These are phyloP conservation scores for Oryza punctata DNA, from an alignment of 176 grass and related monocot genomes.

Conservation along the genomic window DNA sequence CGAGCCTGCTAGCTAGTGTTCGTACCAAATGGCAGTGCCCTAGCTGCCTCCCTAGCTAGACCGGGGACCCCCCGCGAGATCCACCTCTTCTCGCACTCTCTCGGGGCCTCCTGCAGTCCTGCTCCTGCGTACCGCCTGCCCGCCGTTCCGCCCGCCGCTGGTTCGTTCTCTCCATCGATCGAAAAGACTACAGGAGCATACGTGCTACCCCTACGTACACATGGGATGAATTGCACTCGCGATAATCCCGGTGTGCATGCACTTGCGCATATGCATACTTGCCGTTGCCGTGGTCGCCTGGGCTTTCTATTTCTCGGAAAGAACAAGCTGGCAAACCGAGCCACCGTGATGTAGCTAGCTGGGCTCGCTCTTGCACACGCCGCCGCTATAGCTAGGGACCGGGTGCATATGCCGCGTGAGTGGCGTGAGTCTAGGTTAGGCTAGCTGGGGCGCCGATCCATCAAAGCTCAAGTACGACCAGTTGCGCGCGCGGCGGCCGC, in stretches of 20 bases:
- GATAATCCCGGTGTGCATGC: background rate
- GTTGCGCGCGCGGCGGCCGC: background rate
- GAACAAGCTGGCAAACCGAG: background rate
- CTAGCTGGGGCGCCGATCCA: background rate
- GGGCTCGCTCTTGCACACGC: too few species aligned
- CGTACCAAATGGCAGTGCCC: slow-evolving; percentile 17
- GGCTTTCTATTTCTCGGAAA: slow-evolving; percentile 36
- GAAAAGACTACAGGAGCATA: background rate
- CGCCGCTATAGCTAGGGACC: background rate
- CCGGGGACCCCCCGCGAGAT: slow-evolving; percentile 9
- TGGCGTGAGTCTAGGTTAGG: background rate
- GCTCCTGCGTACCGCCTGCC: background rate
- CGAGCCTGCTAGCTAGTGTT: background rate
- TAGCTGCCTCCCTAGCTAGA: background rate
- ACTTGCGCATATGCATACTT: background rate
- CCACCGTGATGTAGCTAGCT: background rate
- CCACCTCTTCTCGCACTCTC: background rate
- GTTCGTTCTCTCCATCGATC: background rate
- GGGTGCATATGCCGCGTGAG: background rate
- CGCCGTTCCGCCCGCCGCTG: too few species aligned
- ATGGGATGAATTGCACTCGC: background rate
- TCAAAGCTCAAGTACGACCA: background rate
- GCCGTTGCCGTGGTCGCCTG: background rate
- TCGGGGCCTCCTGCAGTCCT: background rate
- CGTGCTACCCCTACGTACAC: background rate